Percentiles rank a stretch among this genome's conserved stretches.
These are phyloP conservation scores for Phytophthora agathidicida DNA, from an alignment of 352 stramenopile genomes.

Conservation along the genomic window DNA sequence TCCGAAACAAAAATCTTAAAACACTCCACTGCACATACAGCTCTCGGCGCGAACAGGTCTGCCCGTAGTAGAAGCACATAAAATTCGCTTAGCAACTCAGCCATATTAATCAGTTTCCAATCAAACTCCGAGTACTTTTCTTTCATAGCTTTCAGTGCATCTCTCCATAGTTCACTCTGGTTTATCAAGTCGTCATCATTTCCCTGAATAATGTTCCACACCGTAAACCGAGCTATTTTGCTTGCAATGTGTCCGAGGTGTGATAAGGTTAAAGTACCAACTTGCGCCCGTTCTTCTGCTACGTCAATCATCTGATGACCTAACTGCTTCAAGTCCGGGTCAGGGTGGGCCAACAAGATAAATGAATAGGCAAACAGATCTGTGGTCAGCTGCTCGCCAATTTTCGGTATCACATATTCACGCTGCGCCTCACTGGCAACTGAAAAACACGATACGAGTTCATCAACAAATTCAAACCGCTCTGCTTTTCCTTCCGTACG, in stretches of 20 bases:
- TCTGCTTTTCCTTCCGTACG: not conserved
- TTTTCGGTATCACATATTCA: constrained; percentile 15
- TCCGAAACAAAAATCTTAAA: constrained; percentile 70
- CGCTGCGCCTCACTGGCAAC: not conserved
- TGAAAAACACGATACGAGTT: constrained; percentile 37
- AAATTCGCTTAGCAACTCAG: constrained; percentile 64
- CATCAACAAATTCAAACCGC: constrained; percentile 45
- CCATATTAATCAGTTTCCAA: constrained; percentile 67
- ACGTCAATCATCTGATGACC: constrained; percentile 50
- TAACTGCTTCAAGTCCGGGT: constrained; percentile 41
- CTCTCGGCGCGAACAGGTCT: constrained; percentile 45
- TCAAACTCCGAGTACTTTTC: constrained; percentile 70
- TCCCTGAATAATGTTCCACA: constrained; percentile 55
- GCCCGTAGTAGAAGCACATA: constrained; percentile 60
- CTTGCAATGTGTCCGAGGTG: constrained; percentile 66
- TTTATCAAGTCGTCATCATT: constrained; percentile 25
- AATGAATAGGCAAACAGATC: constrained; percentile 80
- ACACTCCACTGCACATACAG: constrained; percentile 63
- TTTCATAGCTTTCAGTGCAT: constrained; percentile 69
- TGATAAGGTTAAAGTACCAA: constrained; percentile 47
- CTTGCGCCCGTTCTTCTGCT: constrained; percentile 53
- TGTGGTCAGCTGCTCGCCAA: constrained; percentile 66
- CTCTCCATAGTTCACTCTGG: constrained; percentile 43
- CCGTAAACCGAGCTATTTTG: constrained; percentile 72
- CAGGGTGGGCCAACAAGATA: constrained; percentile 36